Conservation (phyloP, 352 stramenopile genomes). For the Phytophthora parvispora region DNA sequence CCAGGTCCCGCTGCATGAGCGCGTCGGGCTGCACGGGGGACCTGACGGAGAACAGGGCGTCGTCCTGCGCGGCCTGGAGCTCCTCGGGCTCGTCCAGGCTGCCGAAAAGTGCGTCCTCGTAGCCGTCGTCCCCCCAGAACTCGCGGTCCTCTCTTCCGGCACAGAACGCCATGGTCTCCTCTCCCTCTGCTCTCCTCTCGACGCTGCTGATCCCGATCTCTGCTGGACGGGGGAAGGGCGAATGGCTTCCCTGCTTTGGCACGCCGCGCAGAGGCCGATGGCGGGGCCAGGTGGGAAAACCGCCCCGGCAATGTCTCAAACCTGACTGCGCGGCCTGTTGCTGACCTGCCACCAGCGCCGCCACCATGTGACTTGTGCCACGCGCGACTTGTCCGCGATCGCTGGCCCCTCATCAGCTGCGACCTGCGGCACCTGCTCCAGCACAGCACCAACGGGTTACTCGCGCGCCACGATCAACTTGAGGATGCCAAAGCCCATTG, state of each 20-base stretch:
- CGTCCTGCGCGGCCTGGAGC: slow-evolving; percentile 14
- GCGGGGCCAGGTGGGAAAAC: slow-evolving; percentile 22
- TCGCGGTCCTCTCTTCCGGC: slow-evolving; percentile 20
- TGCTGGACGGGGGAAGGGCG: slow-evolving; percentile 16
- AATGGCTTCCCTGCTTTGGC: slow-evolving; percentile 28
- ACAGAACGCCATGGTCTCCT: slow-evolving; percentile 35
- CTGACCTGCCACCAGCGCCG: slow-evolving; percentile 6
- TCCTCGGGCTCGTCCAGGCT: slow-evolving; percentile 19
- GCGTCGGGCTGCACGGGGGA: not conserved
- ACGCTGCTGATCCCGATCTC: slow-evolving; percentile 4
- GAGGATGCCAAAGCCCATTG: slow-evolving; percentile 2
- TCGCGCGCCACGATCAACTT: slow-evolving; percentile 4
- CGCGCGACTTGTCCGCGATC: not conserved
- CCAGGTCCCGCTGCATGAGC: slow-evolving; percentile 8
- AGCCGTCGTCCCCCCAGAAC: slow-evolving; percentile 21
- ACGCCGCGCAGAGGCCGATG: slow-evolving; percentile 1
- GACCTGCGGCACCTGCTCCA: slow-evolving; percentile 5
- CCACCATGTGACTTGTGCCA: not conserved
- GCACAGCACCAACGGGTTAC: slow-evolving; percentile 1
- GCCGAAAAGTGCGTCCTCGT: slow-evolving; percentile 32
- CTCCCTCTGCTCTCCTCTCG: not conserved
- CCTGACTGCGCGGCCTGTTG: slow-evolving; percentile 34
- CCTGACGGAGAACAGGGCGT: slow-evolving; percentile 19
- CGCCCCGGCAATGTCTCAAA: slow-evolving; percentile 25
- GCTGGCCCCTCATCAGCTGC: no score